Conservation (phyloP, 352 stramenopile genomes). For the Phytopythium kandeliae region DNA sequence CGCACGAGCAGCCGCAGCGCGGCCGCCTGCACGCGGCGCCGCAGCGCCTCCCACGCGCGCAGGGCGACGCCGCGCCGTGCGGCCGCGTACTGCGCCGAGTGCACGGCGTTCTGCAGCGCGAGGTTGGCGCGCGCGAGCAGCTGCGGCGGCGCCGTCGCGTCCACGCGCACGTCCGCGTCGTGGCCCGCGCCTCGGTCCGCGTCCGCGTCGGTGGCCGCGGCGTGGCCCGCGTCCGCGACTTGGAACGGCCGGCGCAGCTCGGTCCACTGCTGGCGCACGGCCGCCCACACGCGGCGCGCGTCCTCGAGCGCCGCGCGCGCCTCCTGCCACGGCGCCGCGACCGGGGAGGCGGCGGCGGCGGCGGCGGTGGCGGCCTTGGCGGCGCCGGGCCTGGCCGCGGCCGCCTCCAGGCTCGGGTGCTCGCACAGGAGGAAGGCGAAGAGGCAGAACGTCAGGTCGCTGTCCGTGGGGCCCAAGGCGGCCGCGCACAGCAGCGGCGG, state of each 20-base stretch:
- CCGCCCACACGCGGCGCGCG: conserved; percentile 35
- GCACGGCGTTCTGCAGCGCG: conserved; percentile 60
- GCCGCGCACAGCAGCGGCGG: conserved; percentile 33
- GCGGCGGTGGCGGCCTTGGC: not conserved
- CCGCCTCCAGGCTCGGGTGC: conserved; percentile 29
- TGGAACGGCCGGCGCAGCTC: conserved; percentile 60
- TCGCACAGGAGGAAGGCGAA: conserved; percentile 59
- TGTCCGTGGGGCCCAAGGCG: conserved; percentile 26
- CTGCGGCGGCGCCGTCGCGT: conserved; percentile 35
- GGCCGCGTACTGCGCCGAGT: conserved; percentile 68
- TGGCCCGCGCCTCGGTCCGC: too few relatives aligned
- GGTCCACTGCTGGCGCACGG: conserved; percentile 43
- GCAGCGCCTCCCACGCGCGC: conserved; percentile 46
- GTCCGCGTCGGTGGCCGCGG: too few relatives aligned
- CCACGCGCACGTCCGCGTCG: too few relatives aligned
- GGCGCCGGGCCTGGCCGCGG: not conserved
- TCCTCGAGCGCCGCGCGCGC: conserved; percentile 41
- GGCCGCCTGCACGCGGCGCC: conserved; percentile 55
- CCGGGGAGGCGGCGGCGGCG: not conserved
- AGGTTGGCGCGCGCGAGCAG: conserved; percentile 50
- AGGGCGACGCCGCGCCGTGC: conserved; percentile 44
- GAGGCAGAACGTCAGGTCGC: conserved; percentile 52
- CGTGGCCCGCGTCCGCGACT: conserved; percentile 33
- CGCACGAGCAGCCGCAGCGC: conserved; percentile 34
- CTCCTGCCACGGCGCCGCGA: conserved; percentile 47